A percentile compares a stretch with the other conserved stretches of the same genome.
These are phyloP conservation scores for Claviceps purpurea DNA, from an alignment of 2,329 filamentous ascomycete genomes.

Conservation along the genomic window DNA sequence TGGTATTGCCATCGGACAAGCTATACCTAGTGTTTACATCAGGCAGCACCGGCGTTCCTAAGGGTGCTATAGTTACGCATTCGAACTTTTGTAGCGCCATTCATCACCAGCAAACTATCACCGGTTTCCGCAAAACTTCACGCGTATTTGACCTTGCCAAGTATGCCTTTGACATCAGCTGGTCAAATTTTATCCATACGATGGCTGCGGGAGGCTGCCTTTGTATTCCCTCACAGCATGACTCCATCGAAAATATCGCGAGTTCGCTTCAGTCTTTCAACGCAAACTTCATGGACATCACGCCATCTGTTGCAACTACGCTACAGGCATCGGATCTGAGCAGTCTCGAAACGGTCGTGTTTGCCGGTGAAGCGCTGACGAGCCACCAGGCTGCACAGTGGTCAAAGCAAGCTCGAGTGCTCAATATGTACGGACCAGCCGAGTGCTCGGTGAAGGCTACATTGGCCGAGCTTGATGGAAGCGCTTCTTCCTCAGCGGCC, in stretches of 20 bases:
- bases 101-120: conserved; percentile 5
- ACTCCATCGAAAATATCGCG: background rate
- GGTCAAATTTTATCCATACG: conserved; percentile 36
- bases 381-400: background rate
- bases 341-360: background rate
- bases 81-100: conserved; percentile 6
- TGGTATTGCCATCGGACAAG: background rate
- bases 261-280: background rate
- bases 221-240: conserved; percentile 28
- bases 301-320: conserved; percentile 3
- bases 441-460: conserved; percentile 6
- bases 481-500: background rate
- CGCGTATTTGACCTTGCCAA: conserved; percentile 30
- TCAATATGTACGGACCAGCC: conserved; percentile 8
- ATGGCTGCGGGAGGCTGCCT: conserved; percentile 33
- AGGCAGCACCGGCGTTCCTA: conserved; percentile 9
- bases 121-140: conserved; percentile 4
- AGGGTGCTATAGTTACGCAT: conserved; percentile 10
- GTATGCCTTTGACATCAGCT: conserved; percentile 37
- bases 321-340: background rate
- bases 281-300: conserved; percentile 3
- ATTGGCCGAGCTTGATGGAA: background rate
- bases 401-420: conserved; percentile 10
- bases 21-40: conserved; percentile 8
- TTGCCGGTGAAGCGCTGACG: conserved; percentile 3